A percentile compares a stretch with the other conserved stretches of the same genome.
Evolutionary conservation across 805 yeast genomes (phyloP).

Genomic region (Cyberlindnera subsufficiens): DNA sequence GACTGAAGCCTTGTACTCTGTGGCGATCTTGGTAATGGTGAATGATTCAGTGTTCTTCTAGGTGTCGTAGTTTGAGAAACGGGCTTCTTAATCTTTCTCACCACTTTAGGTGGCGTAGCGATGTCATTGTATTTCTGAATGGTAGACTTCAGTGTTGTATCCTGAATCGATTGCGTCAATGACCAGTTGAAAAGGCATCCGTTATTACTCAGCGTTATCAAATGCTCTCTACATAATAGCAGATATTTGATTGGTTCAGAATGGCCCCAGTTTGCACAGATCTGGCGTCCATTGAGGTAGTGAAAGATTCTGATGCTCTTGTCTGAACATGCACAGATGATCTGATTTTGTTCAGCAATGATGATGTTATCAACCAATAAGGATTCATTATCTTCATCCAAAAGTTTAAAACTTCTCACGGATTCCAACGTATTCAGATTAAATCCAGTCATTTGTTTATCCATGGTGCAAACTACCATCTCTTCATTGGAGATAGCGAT

Average conservation of each 20-base stretch:
- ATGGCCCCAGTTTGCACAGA: conserved; percentile 56
- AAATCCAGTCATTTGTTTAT: conserved; percentile 40
- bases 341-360: conserved; percentile 21
- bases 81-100: conserved; percentile 22
- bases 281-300: conserved; percentile 37
- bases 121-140: conserved; percentile 15
- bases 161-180: neutral
- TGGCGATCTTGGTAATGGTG: conserved; percentile 11
- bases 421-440: conserved; percentile 28
- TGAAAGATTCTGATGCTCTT: conserved; percentile 49
- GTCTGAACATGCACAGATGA: conserved; percentile 46
- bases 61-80: conserved; percentile 13
- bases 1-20: conserved; percentile 12
- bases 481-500: conserved; percentile 33
- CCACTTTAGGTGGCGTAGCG: conserved; percentile 19
- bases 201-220: conserved; percentile 42
- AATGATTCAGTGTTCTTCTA: conserved; percentile 5
- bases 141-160: conserved; percentile 2
- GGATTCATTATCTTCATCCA: conserved; percentile 36
- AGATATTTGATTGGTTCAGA: conserved; percentile 42
- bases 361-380: conserved; percentile 39
- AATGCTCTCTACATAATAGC: conserved; percentile 16
- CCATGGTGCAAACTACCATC: conserved; percentile 46
- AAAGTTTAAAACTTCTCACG: conserved; percentile 34
- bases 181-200: conserved; percentile 53